These are phyloP conservation scores for Diaporthe sp. DNA, from an alignment of 2,329 filamentous ascomycete species.

Conservation along the genomic window DNA sequence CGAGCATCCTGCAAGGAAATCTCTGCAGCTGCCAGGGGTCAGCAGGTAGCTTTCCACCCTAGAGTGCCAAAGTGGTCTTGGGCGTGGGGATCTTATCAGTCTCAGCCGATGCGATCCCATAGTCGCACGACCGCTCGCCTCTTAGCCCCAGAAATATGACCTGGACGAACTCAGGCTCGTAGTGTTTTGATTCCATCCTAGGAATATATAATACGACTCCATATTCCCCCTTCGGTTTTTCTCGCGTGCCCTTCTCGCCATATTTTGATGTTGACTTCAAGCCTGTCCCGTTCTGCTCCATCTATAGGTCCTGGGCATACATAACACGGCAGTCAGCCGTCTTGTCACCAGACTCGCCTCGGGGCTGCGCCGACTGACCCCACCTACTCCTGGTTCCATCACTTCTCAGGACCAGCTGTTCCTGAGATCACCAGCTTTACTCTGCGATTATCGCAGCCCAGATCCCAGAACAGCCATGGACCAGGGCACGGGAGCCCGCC, in stretches of 20 bases:
- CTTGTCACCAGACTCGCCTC: background rate
- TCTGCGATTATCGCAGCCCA: background rate
- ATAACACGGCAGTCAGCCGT: background rate
- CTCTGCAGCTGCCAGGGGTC: conserved; percentile 29
- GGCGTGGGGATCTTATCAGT: conserved; percentile 29
- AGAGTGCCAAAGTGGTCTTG: conserved; percentile 2
- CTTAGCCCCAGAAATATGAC: conserved; percentile 27
- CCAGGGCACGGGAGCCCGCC: conserved; percentile 51
- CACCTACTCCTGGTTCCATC: conserved; percentile 24
- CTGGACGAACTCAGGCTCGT: background rate
- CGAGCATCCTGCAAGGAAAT: conserved; percentile 19
- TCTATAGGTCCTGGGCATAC: background rate
- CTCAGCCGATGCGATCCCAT: conserved; percentile 37
- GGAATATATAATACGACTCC: background rate
- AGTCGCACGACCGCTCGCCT: conserved; percentile 21
- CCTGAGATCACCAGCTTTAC: background rate
- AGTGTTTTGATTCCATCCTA: background rate
- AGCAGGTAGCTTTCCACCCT: conserved; percentile 9
- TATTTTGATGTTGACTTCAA: background rate
- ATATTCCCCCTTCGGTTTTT: background rate
- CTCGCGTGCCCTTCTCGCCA: background rate
- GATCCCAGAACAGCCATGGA: conserved; percentile 45
- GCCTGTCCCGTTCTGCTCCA: background rate
- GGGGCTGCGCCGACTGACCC: background rate
- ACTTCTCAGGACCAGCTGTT: conserved; percentile 20